Percentiles rank a stretch among this genome's conserved stretches.
Conservation (phyloP, 306 rosid genomes). For the Fagus crenata region DNA sequence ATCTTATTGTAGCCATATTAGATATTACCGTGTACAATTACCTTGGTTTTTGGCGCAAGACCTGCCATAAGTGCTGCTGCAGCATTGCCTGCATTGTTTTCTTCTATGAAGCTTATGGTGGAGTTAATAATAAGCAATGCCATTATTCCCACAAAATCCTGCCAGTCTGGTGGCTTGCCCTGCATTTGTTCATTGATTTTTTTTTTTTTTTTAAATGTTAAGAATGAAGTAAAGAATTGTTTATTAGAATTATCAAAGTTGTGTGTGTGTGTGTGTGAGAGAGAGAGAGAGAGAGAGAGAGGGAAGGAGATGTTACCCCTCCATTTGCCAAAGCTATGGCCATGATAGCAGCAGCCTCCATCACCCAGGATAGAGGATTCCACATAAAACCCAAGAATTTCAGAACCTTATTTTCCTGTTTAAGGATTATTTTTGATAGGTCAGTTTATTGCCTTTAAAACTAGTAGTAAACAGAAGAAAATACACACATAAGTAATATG, state of each 20-base stretch:
- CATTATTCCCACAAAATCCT: slow-evolving; percentile 68
- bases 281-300: neutral
- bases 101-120: slow-evolving; percentile 86
- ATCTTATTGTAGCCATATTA: neutral
- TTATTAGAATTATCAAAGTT: neutral
- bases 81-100: slow-evolving; percentile 94
- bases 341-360: slow-evolving; percentile 92
- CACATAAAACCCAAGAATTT: slow-evolving; percentile 95
- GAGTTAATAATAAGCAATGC: slow-evolving; percentile 74
- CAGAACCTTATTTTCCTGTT: slow-evolving; percentile 71
- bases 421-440: neutral
- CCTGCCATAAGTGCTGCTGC: slow-evolving; percentile 97
- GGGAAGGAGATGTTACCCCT: slow-evolving; percentile 51
- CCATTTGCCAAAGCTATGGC: slow-evolving; percentile 92
- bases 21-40: neutral
- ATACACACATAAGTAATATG: neutral
- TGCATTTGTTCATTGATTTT: slow-evolving; percentile 22
- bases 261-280: neutral
- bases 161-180: slow-evolving; percentile 93
- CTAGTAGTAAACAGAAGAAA: neutral
- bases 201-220: too few relatives aligned
- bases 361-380: slow-evolving; percentile 97
- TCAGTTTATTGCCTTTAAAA: slow-evolving; percentile 2
- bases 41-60: slow-evolving; percentile 93
- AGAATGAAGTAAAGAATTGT: neutral